Evolutionary conservation across 2,329 filamentous ascomycete genomes (phyloP), one percentile per base, ranked within the genome.

Genomic region (Epichloe scottii): DNA sequence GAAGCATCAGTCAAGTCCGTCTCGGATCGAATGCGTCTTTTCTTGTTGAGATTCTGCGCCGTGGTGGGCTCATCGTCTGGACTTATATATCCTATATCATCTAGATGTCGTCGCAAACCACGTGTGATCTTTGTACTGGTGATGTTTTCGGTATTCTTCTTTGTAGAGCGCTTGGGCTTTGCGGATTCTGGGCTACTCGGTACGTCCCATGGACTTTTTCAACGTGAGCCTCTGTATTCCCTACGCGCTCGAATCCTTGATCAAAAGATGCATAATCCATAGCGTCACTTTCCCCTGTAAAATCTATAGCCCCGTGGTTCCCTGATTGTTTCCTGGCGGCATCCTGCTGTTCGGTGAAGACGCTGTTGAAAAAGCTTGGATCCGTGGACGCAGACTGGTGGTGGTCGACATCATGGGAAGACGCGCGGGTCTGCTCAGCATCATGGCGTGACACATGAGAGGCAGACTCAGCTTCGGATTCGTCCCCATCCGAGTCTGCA

Each of bases 311-410:
- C 1, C 33, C 34, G 6, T 15, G 6, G 3, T 39, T 38, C 14
- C 30, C 39, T 33, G 37, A 12, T 19, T 59, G 55, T 43, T 60
- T 56, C 26, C 51, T 53, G 15, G 61, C 59, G 21, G 65, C 63
- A 35, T 63, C 62, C 39, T 67, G 66, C 56, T 77, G 72, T 46
- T 75, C 70, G 21, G 73, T 64, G 52, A 74, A 76, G 10, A 77
- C 58, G 47, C 63, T 66, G 45, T 69, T 68, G 54, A 77, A 77
- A 55, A 75, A 72, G 0, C 64, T 67, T 1, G 69, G 66, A 52
- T 77, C 72, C 1, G 75, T 77, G 15, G 74, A 77, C 21, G 59
- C 63, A 6, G 68, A 66, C 38, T 59, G 58, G 50, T 59, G 58
- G 50, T 59, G 57, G 51, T 63, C 17, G 58, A 62, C 26, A 55